These are phyloP conservation scores for Lactarius tabidus DNA, from an alignment of 768 basidiomycete species.

Conservation along the genomic window DNA sequence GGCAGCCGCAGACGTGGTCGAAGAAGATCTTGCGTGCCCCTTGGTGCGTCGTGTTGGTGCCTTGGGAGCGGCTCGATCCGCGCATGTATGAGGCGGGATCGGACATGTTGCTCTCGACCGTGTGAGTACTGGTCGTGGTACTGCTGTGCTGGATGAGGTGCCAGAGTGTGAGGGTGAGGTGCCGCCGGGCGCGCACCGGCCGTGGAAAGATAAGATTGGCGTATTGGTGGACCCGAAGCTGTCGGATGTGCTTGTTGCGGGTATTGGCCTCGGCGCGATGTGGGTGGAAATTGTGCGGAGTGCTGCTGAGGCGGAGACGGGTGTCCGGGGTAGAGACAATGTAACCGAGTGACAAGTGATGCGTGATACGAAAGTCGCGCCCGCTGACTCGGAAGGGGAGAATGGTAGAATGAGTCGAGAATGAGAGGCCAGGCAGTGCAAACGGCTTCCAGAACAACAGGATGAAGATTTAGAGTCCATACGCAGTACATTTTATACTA, in stretches of 20 bases:
- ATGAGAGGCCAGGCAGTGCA: too few relatives aligned
- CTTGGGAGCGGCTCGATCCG: conserved; percentile 45
- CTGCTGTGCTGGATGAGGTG: conserved; percentile 30
- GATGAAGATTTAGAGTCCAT: too few relatives aligned
- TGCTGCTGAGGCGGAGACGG: conserved; percentile 16
- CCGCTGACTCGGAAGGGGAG: too few relatives aligned
- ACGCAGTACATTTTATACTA: too few relatives aligned
- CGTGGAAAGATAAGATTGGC: conserved; percentile 53
- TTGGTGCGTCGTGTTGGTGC: conserved; percentile 50
- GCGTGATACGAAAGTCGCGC: too few relatives aligned
- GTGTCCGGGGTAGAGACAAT: conserved; percentile 7
- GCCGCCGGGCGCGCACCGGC: conserved; percentile 39
- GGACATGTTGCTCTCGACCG: conserved; percentile 35
- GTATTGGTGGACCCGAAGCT: conserved; percentile 47
- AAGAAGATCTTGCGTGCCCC: conserved; percentile 43
- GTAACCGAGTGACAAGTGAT: too few relatives aligned
- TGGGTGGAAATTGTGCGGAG: conserved; percentile 69
- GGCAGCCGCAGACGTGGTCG: conserved; percentile 35
- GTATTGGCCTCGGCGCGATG: conserved; percentile 60
- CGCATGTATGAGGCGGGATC: conserved; percentile 31
- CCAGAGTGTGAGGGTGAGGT: neutral
- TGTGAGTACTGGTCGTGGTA: conserved; percentile 39
- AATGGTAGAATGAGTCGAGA: too few relatives aligned
- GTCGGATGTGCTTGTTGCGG: conserved; percentile 39
- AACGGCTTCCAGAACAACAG: too few relatives aligned